Evolutionary conservation across 129 eudicot genomes (phyloP), one percentile per base, ranked within the genome.

Genomic region (Flaveria brownii): DNA sequence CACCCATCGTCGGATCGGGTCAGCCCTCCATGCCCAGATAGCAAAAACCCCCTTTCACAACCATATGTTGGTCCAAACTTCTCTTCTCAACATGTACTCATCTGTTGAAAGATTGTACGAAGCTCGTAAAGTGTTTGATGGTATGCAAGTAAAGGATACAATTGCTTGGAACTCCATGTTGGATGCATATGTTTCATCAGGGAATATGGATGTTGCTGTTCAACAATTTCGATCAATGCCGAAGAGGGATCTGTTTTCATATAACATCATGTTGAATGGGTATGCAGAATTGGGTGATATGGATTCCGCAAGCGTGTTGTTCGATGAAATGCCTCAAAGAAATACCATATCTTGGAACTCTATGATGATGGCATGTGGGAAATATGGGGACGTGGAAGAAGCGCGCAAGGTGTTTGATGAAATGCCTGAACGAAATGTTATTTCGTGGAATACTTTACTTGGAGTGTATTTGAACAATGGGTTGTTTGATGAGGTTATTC

Each of bases 141-240:
- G 50, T 16, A 83, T 86, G 82, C 63, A 70, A 50, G 63, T 45
- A 1, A 86, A 54, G 51, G 90, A 86, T 74, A 51, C 14, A 3
- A 62, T 86, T 81, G 85, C 82, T 20, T 86, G 87, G 87, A 86
- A 86, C 45, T 86, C 87, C 1, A 80, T 86, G 85, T 61, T 86
- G 69, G 74, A 80, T 80, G 81, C 81, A 0, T 86, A 64, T 70
- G 85, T 84, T 68, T 86, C 83, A 22, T 52, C 71, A 11, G 63
- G 74, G 54, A 59, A 68, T 64, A 49, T 80, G 77, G 85, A 77
- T 70, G 43, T 41, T 30, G 87, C 90, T 33, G 13, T 18, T 59
- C 33, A 56, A 54, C 59, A 80, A 30, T 86, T 86, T 66, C 52
- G 68, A 43, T 22, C 36, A 8, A 81, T 83, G 81, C 90, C 87